Conservation (phyloP, 495 filamentous ascomycete species). For the Aspergillus steynii region DNA sequence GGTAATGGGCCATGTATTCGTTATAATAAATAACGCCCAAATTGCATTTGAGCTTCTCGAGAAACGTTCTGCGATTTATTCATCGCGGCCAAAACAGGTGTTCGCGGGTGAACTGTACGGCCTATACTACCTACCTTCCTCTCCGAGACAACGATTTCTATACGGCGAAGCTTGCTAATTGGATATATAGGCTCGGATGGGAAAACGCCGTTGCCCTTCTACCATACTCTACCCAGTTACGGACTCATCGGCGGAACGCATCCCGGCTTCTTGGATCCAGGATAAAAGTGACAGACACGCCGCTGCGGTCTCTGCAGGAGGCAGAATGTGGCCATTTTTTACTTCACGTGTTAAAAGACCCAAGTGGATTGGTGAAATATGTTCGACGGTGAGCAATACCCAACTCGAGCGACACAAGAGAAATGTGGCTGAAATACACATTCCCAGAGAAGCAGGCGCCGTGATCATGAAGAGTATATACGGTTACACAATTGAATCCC, state of each 20-base stretch:
- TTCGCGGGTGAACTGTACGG: slow-evolving; percentile 38
- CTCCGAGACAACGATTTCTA: too few species aligned
- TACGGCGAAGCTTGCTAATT: background rate
- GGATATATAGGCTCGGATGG: background rate
- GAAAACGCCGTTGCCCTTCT: too few species aligned
- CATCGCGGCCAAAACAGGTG: slow-evolving; percentile 36
- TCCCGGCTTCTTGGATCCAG: too few species aligned
- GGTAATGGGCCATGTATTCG: slow-evolving; percentile 43
- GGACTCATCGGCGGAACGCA: too few species aligned
- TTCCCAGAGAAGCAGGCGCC: slow-evolving; percentile 36
- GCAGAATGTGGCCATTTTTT: too few species aligned
- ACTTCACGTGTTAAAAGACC: too few species aligned
- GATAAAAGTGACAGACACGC: too few species aligned
- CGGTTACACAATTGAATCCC: slow-evolving; percentile 47
- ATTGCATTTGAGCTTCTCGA: slow-evolving; percentile 47
- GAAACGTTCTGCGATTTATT: slow-evolving; percentile 41
- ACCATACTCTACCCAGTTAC: too few species aligned
- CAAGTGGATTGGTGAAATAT: too few species aligned
- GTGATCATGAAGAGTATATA: slow-evolving; percentile 51
- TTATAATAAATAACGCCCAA: slow-evolving; percentile 48
- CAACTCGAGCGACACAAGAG: too few species aligned
- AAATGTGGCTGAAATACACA: background rate
- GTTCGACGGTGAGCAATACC: too few species aligned
- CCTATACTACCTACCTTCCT: background rate
- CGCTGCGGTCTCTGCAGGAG: too few species aligned